A percentile compares a stretch with the other conserved stretches of the same genome.
These are phyloP conservation scores for Arabidopsis thaliana DNA, from an alignment of 345 rosid genomes.

Conservation along the genomic window TAIR10.1 NC_003071.7:8713001-8713500, in stretches of 20 bases:
- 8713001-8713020: constrained; percentile 12
- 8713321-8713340: constrained; percentile 10
- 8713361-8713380: constrained; percentile 32
- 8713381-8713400: constrained; percentile 64
- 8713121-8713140: neutral
- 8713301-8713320: constrained; percentile 62
- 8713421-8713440: constrained; percentile 63
- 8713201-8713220: constrained; percentile 76
- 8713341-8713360: constrained; percentile 20
- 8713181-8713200: constrained; percentile 19
- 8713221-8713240: constrained; percentile 76
- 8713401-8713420: constrained; percentile 98
- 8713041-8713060: constrained; percentile 21
- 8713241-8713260: constrained; percentile 80
- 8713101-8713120: constrained; percentile 19
- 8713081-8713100: constrained; percentile 9
- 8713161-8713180: constrained; percentile 21
- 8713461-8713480: constrained; percentile 58
- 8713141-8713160: neutral
- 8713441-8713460: constrained; percentile 59
- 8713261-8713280: constrained; percentile 69
- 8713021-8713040: constrained; percentile 27
- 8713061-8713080: constrained; percentile 4
- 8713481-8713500: constrained; percentile 50
- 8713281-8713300: constrained; percentile 66